These are phyloP conservation scores for Alternaria brassicae DNA, from an alignment of 2,329 filamentous ascomycete genomes.

Conservation along the genomic window DNA sequence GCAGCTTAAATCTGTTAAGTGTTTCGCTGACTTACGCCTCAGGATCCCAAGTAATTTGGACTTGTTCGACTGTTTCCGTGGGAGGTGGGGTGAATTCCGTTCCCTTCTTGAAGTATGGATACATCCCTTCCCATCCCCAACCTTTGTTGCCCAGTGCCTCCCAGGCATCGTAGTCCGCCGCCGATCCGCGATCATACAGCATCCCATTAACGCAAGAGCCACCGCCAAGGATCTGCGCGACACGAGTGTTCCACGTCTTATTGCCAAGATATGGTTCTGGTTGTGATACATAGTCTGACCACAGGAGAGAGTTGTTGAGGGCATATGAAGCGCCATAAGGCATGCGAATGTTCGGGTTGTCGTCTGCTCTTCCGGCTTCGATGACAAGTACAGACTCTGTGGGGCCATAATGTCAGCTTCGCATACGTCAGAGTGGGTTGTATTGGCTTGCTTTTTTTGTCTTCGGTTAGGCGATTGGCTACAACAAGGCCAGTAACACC, in stretches of 20 bases:
- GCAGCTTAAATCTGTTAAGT: neutral
- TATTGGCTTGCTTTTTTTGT: constrained; percentile 12
- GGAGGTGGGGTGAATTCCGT: constrained; percentile 36
- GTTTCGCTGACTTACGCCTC: constrained; percentile 20
- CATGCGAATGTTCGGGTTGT: constrained; percentile 32
- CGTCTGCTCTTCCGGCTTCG: constrained; percentile 34
- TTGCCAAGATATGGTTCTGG: constrained; percentile 30
- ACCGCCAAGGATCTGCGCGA: constrained; percentile 33
- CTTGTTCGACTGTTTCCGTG: constrained; percentile 17
- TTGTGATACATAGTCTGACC: constrained; percentile 26
- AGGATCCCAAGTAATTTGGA: constrained; percentile 36
- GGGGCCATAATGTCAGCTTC: neutral
- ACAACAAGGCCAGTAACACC: constrained; percentile 37
- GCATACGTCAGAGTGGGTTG: neutral
- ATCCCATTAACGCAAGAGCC: constrained; percentile 46
- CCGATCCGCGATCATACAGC: constrained; percentile 46
- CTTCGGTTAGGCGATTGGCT: constrained; percentile 33
- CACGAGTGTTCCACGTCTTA: constrained; percentile 23
- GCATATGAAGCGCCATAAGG: constrained; percentile 33
- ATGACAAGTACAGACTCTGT: constrained; percentile 38
- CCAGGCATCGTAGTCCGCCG: constrained; percentile 62
- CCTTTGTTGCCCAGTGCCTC: constrained; percentile 64
- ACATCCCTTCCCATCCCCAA: constrained; percentile 64
- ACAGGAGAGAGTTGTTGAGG: constrained; percentile 28
- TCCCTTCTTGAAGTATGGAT: constrained; percentile 41